A percentile compares a stretch with the other conserved stretches of the same genome.
phyloP scores from a whole-genome alignment of 306 rosid species.

The Bauhinia variegata region DNA sequence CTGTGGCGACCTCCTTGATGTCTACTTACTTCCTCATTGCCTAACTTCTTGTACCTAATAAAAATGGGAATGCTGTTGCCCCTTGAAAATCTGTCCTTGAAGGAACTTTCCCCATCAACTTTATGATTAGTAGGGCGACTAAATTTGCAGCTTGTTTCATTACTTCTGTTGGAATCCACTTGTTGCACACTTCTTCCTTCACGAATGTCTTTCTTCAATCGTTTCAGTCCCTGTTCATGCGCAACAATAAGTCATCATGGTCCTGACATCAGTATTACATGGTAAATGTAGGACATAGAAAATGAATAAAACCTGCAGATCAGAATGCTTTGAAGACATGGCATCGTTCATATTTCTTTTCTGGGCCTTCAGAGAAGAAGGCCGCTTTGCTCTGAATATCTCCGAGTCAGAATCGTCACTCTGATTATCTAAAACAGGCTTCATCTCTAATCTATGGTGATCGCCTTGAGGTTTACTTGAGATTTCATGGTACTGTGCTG shows the following conservation, averaged over 20 bases:
- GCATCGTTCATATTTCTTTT: slow-evolving; percentile 52
- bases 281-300: slow-evolving; percentile 1
- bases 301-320: slow-evolving; percentile 65
- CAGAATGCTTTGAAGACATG: slow-evolving; percentile 48
- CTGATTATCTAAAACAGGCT: slow-evolving; percentile 50
- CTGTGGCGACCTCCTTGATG: slow-evolving; percentile 67
- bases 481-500: slow-evolving; percentile 47
- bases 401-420: slow-evolving; percentile 85
- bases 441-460: slow-evolving; percentile 41
- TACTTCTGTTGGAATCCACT: slow-evolving; percentile 51
- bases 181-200: slow-evolving; percentile 53
- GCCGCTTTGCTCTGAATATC: slow-evolving; percentile 92
- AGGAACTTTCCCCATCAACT: slow-evolving; percentile 48
- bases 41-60: slow-evolving; percentile 62
- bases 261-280: slow-evolving; percentile 3
- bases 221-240: slow-evolving; percentile 64
- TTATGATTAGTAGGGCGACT: slow-evolving; percentile 43
- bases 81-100: slow-evolving; percentile 50
- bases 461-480: slow-evolving; percentile 40
- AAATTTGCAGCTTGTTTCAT: slow-evolving; percentile 54
- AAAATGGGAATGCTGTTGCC: slow-evolving; percentile 68
- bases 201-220: slow-evolving; percentile 71
- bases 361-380: slow-evolving; percentile 72
- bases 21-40: slow-evolving; percentile 57
- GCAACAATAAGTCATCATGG: slow-evolving; percentile 20